Base-by-base conservation (phyloP, 352 stramenopile genomes). In the Globisporangium paroecandrum region DNA sequence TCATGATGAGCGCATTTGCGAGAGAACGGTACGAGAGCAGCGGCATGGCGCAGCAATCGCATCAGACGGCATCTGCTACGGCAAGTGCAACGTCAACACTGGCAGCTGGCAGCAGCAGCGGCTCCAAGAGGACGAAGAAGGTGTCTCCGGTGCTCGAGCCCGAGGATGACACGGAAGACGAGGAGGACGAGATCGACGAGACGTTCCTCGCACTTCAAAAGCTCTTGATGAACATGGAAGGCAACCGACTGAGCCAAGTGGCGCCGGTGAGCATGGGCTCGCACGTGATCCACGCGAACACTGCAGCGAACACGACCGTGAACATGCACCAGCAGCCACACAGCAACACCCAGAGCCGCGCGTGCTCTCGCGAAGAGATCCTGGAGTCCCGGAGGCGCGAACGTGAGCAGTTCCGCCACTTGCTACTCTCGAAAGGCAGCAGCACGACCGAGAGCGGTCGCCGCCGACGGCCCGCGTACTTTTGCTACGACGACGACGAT, bases 131-230 rank as follows among this genome's bases (percentile, higher is more conserved):
- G 67, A 60, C 71, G 65, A 81, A 85, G 67, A 89, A 89, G 65
- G 73, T 87, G 69, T 72, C 79, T n/a, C 77, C 77, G 18, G 58
- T 43, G n/a, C 59, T 70, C 9, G 36, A 61, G 51, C 73, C 69
- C 25, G 71, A 84, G 47, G 69, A 75, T 47, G 66, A 67, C 58
- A 76, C 72, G 20, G 74, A 77, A 63, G 73, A 88, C 55, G 74
- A 91, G 18, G 81, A 91, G 15, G 83, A 89, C 20, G 85, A 93
- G 49, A 76, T 89, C 34, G 85, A 93, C 66, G 85, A 93, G 71
- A 93, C 85, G 46, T 93, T 93, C 59, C 13, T 93, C 53, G 83
- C 85, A 22, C 77, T 93, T 13, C 85, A 93, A 64, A 89, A 87
- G 66, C 71, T 93, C 56, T 74, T 93, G 18, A 84, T 81, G 64